phyloP scores from a whole-genome alignment of 1,284 basidiomycete species.

The Rhodotorula mucilaginosa region DNA sequence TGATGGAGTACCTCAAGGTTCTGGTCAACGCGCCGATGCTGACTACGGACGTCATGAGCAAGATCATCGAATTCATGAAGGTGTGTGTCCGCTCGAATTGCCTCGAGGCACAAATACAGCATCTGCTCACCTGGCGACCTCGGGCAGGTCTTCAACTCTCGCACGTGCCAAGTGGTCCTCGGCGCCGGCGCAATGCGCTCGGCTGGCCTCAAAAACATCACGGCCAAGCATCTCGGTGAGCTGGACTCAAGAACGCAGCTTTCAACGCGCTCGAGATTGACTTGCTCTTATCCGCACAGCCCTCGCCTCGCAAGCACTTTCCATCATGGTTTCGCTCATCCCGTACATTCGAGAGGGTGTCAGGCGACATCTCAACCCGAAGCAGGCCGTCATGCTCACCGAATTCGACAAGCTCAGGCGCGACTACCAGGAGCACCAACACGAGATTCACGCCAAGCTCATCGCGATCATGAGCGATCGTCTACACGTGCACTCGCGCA shows the following conservation, averaged over 20 bases:
- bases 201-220: slow-evolving; percentile 96
- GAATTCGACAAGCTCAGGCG: slow-evolving; percentile 98
- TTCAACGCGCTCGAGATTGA: slow-evolving; percentile 11
- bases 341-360: slow-evolving; percentile 94
- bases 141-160: slow-evolving; percentile 80
- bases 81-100: slow-evolving; percentile 41
- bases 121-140: background rate
- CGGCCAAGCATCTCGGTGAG: slow-evolving; percentile 90
- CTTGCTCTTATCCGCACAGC: slow-evolving; percentile 48
- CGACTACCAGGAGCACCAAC: slow-evolving; percentile 98
- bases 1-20: slow-evolving; percentile 82
- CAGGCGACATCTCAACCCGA: slow-evolving; percentile 82
- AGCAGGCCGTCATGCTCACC: slow-evolving; percentile 92
- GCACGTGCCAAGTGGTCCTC: slow-evolving; percentile 96
- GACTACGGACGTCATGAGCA: slow-evolving; percentile 89
- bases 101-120: background rate
- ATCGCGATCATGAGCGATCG: slow-evolving; percentile 98
- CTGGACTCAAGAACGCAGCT: slow-evolving; percentile 10
- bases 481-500: slow-evolving; percentile 77
- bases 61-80: slow-evolving; percentile 92
- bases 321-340: slow-evolving; percentile 90
- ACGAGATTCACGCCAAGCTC: slow-evolving; percentile 96
- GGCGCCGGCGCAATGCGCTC: slow-evolving; percentile 98
- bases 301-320: slow-evolving; percentile 90
- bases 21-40: slow-evolving; percentile 84